Base-by-base conservation (phyloP, 345 rosid genomes). In the Salix viminalis region DNA sequence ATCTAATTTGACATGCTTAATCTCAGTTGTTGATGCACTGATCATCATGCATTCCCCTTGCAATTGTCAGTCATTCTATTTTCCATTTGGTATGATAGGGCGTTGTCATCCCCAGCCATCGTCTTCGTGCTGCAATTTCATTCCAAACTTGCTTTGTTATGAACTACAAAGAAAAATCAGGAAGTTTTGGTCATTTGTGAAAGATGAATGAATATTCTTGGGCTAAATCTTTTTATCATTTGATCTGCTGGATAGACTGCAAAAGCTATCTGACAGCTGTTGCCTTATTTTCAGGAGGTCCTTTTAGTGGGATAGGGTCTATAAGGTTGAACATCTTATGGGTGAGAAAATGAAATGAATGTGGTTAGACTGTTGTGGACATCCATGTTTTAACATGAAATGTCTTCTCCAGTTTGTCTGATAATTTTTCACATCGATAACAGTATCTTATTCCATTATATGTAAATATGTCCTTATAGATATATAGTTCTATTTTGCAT, bases 361-460 rank as follows among this genome's bases (percentile, higher is more conserved):
- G n/a, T 65, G 7, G 14, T 1, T 23, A 44, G 19, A 65, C 23
- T 65, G 7, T 6, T 65, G 46, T 14, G 37, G 23, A 7, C 26
- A 21, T 58, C n/a, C 61, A 36, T 58, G 30, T 74, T 48, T 64
- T 28, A 64, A 64, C 39, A 44, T 73, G 76, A 61, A 71, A 18
- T 18, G 62, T 14, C 42, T 46, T 46, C 28, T 32, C 64, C 64
- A 23, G 23, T 58, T 21, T 54, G 60, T 7, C 60, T 54, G 21
- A 7, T 3, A 14, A 58, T 58, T n/a, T 56, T 24, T n/a, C 64
- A n/a, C 11, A 58, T 58, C 6, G 23, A 58, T 58, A 23, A 23
- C 28, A 58, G 64, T 58, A n/a, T 26, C 6, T 58, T 23, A 58
- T 5, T n/a, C 62, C 28, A n/a, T 58, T 8, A 58, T 58, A 58